A percentile compares a stretch with the other conserved stretches of the same genome.
phyloP scores from a whole-genome alignment of 352 stramenopile genomes.

The Globisporangium cystogenes region DNA sequence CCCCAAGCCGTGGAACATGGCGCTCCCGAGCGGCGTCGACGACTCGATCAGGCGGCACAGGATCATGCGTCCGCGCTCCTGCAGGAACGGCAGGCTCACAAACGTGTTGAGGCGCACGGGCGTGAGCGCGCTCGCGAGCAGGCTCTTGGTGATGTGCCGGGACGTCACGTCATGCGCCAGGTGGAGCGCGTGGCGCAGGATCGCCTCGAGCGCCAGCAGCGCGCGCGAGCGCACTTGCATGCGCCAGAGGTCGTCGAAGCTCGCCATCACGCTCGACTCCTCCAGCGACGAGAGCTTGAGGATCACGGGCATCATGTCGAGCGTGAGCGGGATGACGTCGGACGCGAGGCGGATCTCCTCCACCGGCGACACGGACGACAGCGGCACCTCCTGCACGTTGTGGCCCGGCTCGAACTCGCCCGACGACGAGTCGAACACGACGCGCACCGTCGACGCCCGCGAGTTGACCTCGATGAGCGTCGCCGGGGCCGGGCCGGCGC shows the following conservation, averaged over 20 bases:
- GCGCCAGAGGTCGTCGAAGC: conserved; percentile 76
- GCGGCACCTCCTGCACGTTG: conserved; percentile 79
- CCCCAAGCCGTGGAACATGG: conserved; percentile 70
- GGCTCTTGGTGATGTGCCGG: conserved; percentile 33
- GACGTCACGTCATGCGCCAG: conserved; percentile 33
- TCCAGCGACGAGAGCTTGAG: conserved; percentile 74
- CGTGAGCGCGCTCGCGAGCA: conserved; percentile 57
- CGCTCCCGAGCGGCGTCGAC: conserved; percentile 63
- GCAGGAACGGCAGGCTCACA: conserved; percentile 64
- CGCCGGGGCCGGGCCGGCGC: conserved; percentile 37
- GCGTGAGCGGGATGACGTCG: conserved; percentile 35
- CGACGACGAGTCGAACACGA: conserved; percentile 69
- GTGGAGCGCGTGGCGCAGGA: conserved; percentile 52
- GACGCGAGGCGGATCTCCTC: conserved; percentile 75
- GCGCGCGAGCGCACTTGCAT: conserved; percentile 84
- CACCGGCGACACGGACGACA: conserved; percentile 57
- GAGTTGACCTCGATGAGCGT: conserved; percentile 77
- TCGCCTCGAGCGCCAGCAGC: conserved; percentile 69
- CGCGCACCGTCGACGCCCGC: conserved; percentile 54
- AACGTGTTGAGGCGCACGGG: conserved; percentile 67
- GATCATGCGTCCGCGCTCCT: conserved; percentile 83
- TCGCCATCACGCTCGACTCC: conserved; percentile 50
- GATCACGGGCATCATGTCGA: conserved; percentile 83
- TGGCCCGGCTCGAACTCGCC: conserved; percentile 70
- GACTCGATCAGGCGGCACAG: conserved; percentile 80